Conservation (phyloP, 2,329 filamentous ascomycete species). For the Exophiala aquamarina region DNA sequence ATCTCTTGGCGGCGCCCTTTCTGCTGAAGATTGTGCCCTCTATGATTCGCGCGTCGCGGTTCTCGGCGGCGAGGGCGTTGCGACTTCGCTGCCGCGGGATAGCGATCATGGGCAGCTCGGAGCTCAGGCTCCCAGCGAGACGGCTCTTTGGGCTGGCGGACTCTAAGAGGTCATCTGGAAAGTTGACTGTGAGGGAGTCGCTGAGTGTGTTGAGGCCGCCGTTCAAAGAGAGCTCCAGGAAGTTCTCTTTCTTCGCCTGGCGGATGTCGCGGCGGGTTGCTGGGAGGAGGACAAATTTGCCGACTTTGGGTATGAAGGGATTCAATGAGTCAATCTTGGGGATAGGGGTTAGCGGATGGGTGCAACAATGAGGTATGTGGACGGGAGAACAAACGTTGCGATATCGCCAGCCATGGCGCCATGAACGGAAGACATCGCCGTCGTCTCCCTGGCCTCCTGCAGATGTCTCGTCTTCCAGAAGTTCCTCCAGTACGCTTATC, state of each 20-base stretch:
- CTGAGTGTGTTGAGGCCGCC: not conserved
- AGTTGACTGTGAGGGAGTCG: not conserved
- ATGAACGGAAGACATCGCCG: constrained; percentile 30
- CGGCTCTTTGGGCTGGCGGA: too few species aligned
- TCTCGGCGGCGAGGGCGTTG: not conserved
- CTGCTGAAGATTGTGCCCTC: constrained; percentile 21
- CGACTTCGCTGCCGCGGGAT: not conserved
- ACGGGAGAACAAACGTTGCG: constrained; percentile 28
- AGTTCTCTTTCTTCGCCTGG: constrained; percentile 22
- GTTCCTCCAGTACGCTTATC: constrained; percentile 29
- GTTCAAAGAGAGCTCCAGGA: constrained; percentile 6
- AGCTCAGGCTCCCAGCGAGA: too few species aligned
- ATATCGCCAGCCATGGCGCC: constrained; percentile 30
- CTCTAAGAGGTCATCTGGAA: not conserved
- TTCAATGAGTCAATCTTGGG: constrained; percentile 24
- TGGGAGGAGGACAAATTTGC: constrained; percentile 22
- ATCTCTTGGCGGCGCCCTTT: constrained; percentile 11
- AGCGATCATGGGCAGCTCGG: too few species aligned
- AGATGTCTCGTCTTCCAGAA: constrained; percentile 28
- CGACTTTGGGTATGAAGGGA: constrained; percentile 26
- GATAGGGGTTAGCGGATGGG: not conserved
- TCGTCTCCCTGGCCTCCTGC: constrained; percentile 28
- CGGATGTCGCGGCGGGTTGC: constrained; percentile 26
- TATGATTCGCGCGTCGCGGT: constrained; percentile 24
- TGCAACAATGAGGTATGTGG: not conserved